Conservation (phyloP, 352 stramenopile species). For the Phytophthora aleatoria region DNA sequence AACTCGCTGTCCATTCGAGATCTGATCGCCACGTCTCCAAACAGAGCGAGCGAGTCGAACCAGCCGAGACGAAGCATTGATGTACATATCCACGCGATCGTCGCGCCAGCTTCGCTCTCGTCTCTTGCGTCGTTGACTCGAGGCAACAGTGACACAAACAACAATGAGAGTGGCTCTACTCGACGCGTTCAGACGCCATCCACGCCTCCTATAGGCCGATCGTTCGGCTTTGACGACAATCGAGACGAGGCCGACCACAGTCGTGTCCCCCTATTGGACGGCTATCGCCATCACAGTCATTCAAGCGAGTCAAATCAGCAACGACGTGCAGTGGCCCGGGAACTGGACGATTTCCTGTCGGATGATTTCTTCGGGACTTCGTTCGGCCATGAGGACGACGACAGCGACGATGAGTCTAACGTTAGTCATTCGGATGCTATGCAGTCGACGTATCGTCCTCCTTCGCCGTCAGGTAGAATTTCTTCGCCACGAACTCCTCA, state of each 20-base stretch:
- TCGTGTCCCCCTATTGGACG: slow-evolving; percentile 58
- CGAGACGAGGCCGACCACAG: slow-evolving; percentile 55
- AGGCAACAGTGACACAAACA: slow-evolving; percentile 19
- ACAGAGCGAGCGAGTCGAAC: slow-evolving; percentile 27
- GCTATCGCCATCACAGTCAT: slow-evolving; percentile 45
- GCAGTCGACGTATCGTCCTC: slow-evolving; percentile 26
- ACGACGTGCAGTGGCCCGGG: slow-evolving; percentile 36
- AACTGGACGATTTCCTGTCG: slow-evolving; percentile 54
- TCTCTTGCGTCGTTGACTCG: slow-evolving; percentile 59
- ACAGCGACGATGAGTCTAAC: slow-evolving; percentile 32
- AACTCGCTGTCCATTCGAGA: slow-evolving; percentile 63
- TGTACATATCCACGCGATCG: slow-evolving; percentile 88
- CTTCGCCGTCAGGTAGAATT: slow-evolving; percentile 29
- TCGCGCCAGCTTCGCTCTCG: slow-evolving; percentile 72
- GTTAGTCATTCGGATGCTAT: slow-evolving; percentile 22
- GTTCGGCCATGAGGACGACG: slow-evolving; percentile 39
- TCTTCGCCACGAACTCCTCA: slow-evolving; percentile 28
- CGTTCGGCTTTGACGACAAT: slow-evolving; percentile 37
- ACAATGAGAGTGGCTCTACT: slow-evolving; percentile 5
- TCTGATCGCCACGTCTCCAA: slow-evolving; percentile 56
- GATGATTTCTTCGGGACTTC: slow-evolving; percentile 78
- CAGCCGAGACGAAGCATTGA: slow-evolving; percentile 74
- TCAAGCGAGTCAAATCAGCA: slow-evolving; percentile 25
- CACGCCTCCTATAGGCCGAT: slow-evolving; percentile 26
- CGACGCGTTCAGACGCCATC: slow-evolving; percentile 25